Conservation (phyloP, 495 filamentous ascomycete species). For the Neurospora discreta region DNA sequence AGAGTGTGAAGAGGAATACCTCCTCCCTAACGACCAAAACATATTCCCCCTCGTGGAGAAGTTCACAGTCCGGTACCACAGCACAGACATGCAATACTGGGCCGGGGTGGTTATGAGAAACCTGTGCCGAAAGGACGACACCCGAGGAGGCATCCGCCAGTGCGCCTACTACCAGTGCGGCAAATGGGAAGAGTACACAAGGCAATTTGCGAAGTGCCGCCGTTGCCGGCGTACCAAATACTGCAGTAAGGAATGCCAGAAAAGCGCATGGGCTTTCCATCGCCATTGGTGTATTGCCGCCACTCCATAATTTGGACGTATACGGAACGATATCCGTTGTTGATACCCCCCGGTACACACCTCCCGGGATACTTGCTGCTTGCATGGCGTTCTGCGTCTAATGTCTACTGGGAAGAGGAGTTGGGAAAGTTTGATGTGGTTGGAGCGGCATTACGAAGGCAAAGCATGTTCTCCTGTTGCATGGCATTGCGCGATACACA, state of each 20-base stretch:
- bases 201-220: slow-evolving; percentile 96
- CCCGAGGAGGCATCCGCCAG: slow-evolving; percentile 83
- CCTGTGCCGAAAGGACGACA: slow-evolving; percentile 95
- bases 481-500: slow-evolving; percentile 23
- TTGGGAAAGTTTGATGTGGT: slow-evolving; percentile 1
- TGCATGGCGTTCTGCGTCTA: slow-evolving; percentile 24
- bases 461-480: slow-evolving; percentile 16
- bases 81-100: slow-evolving; percentile 98
- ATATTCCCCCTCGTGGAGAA: slow-evolving; percentile 98
- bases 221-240: slow-evolving; percentile 96
- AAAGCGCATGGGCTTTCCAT: slow-evolving; percentile 96
- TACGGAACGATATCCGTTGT: slow-evolving; percentile 15
- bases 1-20: slow-evolving; percentile 77
- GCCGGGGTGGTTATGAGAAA: slow-evolving; percentile 98
- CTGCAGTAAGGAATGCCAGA: slow-evolving; percentile 99
- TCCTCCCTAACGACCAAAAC: slow-evolving; percentile 87
- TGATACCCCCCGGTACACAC: slow-evolving; percentile 26
- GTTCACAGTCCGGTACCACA: slow-evolving; percentile 90
- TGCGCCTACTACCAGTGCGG: slow-evolving; percentile 97
- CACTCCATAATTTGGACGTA: slow-evolving; percentile 25
- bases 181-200: slow-evolving; percentile 91
- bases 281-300: slow-evolving; percentile 94
- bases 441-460: slow-evolving; percentile 14
- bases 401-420: slow-evolving; percentile 17
- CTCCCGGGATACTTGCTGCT: slow-evolving; percentile 18